Conservation (phyloP, 345 rosid species). For the Populus ilicifolia region DNA sequence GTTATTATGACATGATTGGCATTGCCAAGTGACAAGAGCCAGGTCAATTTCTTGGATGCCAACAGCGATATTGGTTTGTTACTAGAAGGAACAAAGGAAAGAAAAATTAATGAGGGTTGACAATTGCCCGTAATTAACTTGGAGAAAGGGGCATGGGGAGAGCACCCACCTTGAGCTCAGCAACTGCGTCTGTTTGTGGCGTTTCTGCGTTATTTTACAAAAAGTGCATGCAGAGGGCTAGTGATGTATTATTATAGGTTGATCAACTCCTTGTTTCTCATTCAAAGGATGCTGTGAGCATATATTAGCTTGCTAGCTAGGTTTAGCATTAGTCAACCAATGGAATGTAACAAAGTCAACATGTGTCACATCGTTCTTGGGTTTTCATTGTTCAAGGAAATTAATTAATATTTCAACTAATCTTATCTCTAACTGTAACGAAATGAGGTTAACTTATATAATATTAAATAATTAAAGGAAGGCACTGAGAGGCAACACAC, state of each 20-base stretch:
- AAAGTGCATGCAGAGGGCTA: conserved; percentile 22
- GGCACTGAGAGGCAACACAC: neutral
- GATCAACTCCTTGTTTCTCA: conserved; percentile 16
- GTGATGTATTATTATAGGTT: conserved; percentile 4
- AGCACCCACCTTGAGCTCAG: conserved; percentile 30
- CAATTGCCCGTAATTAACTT: conserved; percentile 26
- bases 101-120: conserved; percentile 27
- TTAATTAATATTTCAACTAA: neutral
- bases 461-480: neutral
- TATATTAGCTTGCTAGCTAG: neutral
- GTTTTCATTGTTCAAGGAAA: neutral
- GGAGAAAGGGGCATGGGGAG: conserved; percentile 15
- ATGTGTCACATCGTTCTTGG: conserved; percentile 4
- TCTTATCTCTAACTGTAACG: neutral
- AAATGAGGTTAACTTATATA: neutral
- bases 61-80: conserved; percentile 18
- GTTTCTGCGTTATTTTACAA: conserved; percentile 18
- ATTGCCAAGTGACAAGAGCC: neutral
- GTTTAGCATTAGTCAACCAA: conserved; percentile 17
- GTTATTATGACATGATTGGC: neutral
- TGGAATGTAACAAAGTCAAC: conserved; percentile 33
- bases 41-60: conserved; percentile 27
- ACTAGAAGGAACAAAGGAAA: conserved; percentile 1
- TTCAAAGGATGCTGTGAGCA: conserved; percentile 12
- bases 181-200: conserved; percentile 32